Conservation (phyloP, 257 asterid genomes). For the Thymus mandschuricus region DNA sequence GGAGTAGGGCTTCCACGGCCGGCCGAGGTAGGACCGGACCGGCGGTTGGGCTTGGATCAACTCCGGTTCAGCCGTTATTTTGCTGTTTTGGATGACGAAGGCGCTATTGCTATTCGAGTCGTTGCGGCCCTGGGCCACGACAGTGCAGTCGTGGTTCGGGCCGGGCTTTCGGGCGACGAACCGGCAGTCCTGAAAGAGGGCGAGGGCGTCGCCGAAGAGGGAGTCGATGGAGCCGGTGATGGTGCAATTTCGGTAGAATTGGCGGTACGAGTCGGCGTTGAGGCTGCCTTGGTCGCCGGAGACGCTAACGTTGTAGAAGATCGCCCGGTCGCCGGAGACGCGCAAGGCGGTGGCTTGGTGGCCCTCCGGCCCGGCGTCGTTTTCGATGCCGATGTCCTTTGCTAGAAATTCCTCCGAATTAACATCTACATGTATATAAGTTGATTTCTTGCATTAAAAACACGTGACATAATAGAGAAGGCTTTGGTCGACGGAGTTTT, state of each 20-base stretch:
- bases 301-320: constrained; percentile 50
- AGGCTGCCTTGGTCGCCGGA: constrained; percentile 62
- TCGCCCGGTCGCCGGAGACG: constrained; percentile 44
- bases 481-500: too few species aligned
- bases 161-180: constrained; percentile 54
- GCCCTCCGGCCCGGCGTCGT: constrained; percentile 51
- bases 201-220: constrained; percentile 57
- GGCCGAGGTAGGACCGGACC: constrained; percentile 41
- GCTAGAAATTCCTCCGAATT: constrained; percentile 43
- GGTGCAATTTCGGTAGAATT: constrained; percentile 53
- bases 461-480: too few species aligned
- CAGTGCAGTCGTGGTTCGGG: constrained; percentile 44
- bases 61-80: constrained; percentile 37
- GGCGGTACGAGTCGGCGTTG: constrained; percentile 52
- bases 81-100: constrained; percentile 45
- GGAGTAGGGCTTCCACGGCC: constrained; percentile 59
- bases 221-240: constrained; percentile 68
- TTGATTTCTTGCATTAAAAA: neutral
- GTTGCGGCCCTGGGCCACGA: constrained; percentile 63
- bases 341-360: constrained; percentile 70
- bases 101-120: constrained; percentile 36
- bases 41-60: constrained; percentile 13
- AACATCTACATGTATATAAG: neutral
- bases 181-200: constrained; percentile 59
- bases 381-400: constrained; percentile 56